Base-by-base conservation (phyloP, 768 basidiomycete genomes). In the Boletellus ananiceps region DNA sequence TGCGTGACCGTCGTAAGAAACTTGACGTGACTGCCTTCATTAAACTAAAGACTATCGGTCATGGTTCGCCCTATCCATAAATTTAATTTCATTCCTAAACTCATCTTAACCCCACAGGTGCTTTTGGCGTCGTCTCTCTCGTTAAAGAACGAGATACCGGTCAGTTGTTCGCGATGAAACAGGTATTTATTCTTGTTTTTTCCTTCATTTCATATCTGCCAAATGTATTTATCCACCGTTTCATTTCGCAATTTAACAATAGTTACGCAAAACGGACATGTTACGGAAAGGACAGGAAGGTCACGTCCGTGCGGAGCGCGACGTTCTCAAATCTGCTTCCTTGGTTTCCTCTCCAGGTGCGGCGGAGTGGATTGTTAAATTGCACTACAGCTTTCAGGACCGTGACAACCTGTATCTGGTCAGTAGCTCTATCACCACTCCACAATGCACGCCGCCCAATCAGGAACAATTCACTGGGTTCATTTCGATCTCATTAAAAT, bases 281-380 rank as follows among this genome's bases (percentile, higher is more conserved):
- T 78, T 95, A 63, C 85, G 90, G 45, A 94, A 93, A 74, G 91
- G 93, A 19, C 95, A 97, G 69, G 95, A 97, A 71, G 95, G 93
- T 1, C 95, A 97, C 69, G 88, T 96, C 63, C 85, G 93, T 45
- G 95, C 94, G 36, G 93, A 97, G 67, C 86, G 93, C 63, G 93
- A 98, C 61, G 75, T 98, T 37, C 80, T 97, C 51, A 92, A 90
- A 69, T 88, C 90, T 29, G 94, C 94, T 6, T 86, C 93, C 12
- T 74, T 86, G 57, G 82, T 87, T 60, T 77, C 78, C 65, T 82
- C 88, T 35, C 80, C 86, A 49, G 78, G 79, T 52, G 79, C 81
- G 42, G 85, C 88, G 50, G 86, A 93, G 62, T 96, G 95, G 93
- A 96, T 96, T 56, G 93, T 98, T 46, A 84, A 83, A 67, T 71